A percentile compares a stretch with the other conserved stretches of the same genome.
Evolutionary conservation across 192 early-diverging fungal genomes (phyloP).

Genomic region (Mortierella hygrophila): DNA sequence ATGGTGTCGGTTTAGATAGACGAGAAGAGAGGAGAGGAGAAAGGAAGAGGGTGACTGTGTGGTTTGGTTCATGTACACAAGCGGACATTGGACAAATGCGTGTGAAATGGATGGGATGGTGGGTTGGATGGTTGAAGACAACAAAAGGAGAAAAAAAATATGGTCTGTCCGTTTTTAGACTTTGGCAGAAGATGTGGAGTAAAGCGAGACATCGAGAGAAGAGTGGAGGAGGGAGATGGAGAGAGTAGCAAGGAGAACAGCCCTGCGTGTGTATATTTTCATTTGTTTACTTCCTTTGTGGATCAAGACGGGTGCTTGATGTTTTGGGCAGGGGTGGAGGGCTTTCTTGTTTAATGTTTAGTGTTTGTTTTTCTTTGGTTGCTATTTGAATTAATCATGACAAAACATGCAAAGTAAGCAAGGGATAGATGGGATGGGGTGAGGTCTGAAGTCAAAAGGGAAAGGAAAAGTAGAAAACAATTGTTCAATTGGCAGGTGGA

Average conservation of each 20-base stretch:
- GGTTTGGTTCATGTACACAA: not conserved
- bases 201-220: too few relatives aligned
- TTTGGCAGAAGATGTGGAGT: too few relatives aligned
- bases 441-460: too few relatives aligned
- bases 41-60: not conserved
- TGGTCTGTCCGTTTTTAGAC: too few relatives aligned
- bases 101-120: not conserved
- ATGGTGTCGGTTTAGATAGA: not conserved
- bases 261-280: not conserved
- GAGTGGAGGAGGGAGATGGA: too few relatives aligned
- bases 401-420: too few relatives aligned
- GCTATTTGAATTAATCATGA: too few relatives aligned
- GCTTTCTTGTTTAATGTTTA: not conserved
- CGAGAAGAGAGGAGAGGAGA: not conserved
- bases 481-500: too few relatives aligned
- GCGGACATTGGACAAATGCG: not conserved
- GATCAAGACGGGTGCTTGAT: not conserved
- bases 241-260: not conserved
- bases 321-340: not conserved
- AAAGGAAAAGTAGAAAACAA: too few relatives aligned
- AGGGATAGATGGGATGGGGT: too few relatives aligned
- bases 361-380: too few relatives aligned
- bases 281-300: not conserved
- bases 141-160: too few relatives aligned
- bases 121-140: not conserved